Evolutionary conservation across 1,284 basidiomycete species (phyloP).

Genomic region (Ceratobasidium sp.): DNA sequence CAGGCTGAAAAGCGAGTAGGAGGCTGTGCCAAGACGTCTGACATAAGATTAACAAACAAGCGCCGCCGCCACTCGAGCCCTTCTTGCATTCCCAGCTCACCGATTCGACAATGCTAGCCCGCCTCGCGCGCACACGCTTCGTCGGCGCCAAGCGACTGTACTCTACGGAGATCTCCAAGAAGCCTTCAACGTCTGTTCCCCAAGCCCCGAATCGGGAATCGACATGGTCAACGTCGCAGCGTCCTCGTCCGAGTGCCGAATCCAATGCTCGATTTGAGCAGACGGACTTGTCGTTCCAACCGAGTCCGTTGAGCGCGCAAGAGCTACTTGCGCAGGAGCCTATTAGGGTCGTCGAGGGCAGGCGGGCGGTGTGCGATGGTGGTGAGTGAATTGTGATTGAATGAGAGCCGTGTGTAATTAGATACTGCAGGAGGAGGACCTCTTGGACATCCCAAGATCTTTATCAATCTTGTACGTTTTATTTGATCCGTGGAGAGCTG

Average conservation of each 20-base stretch:
- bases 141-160: neutral
- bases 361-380: constrained; percentile 92
- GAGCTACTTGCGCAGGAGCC: constrained; percentile 87
- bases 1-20: neutral
- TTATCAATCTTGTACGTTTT: constrained; percentile 85
- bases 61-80: constrained; percentile 16
- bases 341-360: constrained; percentile 76
- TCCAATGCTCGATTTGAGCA: constrained; percentile 86
- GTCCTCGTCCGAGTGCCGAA: constrained; percentile 56
- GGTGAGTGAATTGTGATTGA: constrained; percentile 61
- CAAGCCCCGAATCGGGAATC: constrained; percentile 81
- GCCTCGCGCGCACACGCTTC: constrained; percentile 16
- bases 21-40: neutral
- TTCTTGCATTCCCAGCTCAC: constrained; percentile 17
- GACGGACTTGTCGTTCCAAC: constrained; percentile 84
- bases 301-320: constrained; percentile 90
- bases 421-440: constrained; percentile 82
- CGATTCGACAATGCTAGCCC: constrained; percentile 33
- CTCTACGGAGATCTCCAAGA: constrained; percentile 10
- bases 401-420: neutral
- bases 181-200: constrained; percentile 44
- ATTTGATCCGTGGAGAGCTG: constrained; percentile 22
- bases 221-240: constrained; percentile 81
- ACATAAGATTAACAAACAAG: constrained; percentile 13
- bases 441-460: constrained; percentile 95